These are phyloP conservation scores for Boletus fagicola DNA, from an alignment of 768 basidiomycete species.

Conservation along the genomic window DNA sequence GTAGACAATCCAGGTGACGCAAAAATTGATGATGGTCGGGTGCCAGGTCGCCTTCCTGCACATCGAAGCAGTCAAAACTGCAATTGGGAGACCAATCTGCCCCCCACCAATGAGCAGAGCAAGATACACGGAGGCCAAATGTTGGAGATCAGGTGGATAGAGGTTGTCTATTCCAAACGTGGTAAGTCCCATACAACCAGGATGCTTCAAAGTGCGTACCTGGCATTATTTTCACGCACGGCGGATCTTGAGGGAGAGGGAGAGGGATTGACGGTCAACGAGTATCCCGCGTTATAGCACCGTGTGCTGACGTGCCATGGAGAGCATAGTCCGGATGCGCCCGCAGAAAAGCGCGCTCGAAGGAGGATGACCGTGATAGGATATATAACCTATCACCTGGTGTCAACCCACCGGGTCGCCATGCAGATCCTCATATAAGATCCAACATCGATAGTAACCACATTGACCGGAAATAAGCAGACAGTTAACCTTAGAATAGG, in stretches of 20 bases:
- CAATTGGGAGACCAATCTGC: conserved; percentile 48
- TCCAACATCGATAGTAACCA: conserved; percentile 7
- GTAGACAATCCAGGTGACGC: conserved; percentile 53
- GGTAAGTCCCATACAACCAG: not conserved
- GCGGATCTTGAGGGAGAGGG: not conserved
- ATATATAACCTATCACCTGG: conserved; percentile 22
- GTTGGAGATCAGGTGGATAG: conserved; percentile 23
- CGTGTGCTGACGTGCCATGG: conserved; percentile 7
- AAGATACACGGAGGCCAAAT: conserved; percentile 41
- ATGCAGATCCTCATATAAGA: conserved; percentile 18
- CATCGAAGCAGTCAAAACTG: conserved; percentile 45
- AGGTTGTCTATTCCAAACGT: conserved; percentile 2
- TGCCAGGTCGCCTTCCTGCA: conserved; percentile 45
- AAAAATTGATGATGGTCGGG: conserved; percentile 56
- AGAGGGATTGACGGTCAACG: not conserved
- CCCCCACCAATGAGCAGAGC: conserved; percentile 51
- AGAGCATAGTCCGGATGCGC: conserved; percentile 2
- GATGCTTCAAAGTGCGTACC: conserved; percentile 12
- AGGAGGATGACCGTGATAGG: conserved; percentile 21
- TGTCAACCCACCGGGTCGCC: conserved; percentile 7
- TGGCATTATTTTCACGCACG: conserved; percentile 10
- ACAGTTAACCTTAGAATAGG: conserved; percentile 10
- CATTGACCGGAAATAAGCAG: conserved; percentile 8
- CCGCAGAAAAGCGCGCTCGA: conserved; percentile 7
- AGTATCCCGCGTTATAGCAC: conserved; percentile 7